Conservation (phyloP, 1,284 basidiomycete genomes). For the Chondrostereum purpureum region DNA sequence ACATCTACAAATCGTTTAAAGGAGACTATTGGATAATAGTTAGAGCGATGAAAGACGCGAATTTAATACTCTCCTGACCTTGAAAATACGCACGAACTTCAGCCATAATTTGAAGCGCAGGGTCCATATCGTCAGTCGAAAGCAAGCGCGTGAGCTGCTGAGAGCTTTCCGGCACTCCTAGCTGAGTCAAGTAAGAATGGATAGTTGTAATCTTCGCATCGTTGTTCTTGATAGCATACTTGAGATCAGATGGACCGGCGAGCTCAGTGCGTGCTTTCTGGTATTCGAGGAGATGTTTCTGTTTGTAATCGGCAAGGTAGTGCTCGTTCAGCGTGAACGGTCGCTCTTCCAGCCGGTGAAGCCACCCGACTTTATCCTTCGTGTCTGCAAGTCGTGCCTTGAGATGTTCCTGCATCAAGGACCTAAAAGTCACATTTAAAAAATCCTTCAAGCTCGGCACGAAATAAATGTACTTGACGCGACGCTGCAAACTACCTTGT, state of each 20-base stretch:
- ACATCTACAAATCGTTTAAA: slow-evolving; percentile 65
- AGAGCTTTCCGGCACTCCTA: slow-evolving; percentile 37
- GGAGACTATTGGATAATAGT: slow-evolving; percentile 36
- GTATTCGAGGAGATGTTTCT: slow-evolving; percentile 50
- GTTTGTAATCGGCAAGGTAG: slow-evolving; percentile 49
- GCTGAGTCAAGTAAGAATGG: slow-evolving; percentile 33
- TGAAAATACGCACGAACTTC: slow-evolving; percentile 70
- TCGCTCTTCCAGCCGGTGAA: slow-evolving; percentile 43
- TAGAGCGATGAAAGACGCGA: neutral
- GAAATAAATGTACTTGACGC: slow-evolving; percentile 40
- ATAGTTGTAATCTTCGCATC: slow-evolving; percentile 23
- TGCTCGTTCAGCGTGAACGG: slow-evolving; percentile 56
- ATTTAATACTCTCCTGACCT: slow-evolving; percentile 42
- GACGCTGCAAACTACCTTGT: slow-evolving; percentile 43
- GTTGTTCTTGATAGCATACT: slow-evolving; percentile 20
- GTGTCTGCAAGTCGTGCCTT: slow-evolving; percentile 34
- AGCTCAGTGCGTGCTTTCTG: slow-evolving; percentile 31
- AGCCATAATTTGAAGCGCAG: slow-evolving; percentile 60
- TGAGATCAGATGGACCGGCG: slow-evolving; percentile 16
- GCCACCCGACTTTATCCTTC: slow-evolving; percentile 38
- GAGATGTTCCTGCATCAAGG: slow-evolving; percentile 42
- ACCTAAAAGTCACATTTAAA: slow-evolving; percentile 24
- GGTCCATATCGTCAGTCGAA: slow-evolving; percentile 45
- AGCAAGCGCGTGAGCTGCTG: slow-evolving; percentile 47
- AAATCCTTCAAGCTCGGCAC: too few relatives aligned